These are phyloP conservation scores for Penicillium salamii DNA, from an alignment of 495 filamentous ascomycete species.

Conservation along the genomic window DNA sequence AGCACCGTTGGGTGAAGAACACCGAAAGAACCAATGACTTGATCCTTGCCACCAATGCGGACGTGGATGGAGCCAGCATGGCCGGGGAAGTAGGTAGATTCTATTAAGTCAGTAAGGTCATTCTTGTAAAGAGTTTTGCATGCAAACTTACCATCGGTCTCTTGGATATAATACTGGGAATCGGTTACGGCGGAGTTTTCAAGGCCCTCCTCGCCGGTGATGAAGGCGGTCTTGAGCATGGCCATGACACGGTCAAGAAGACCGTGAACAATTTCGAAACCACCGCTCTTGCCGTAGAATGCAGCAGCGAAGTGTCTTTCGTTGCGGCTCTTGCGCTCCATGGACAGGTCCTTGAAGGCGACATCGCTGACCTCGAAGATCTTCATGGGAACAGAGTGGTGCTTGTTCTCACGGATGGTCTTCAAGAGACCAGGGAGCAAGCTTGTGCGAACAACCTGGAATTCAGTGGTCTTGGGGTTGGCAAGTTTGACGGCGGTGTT, in stretches of 20 bases:
- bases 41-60: conserved; percentile 64
- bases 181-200: conserved; percentile 52
- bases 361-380: conserved; percentile 93
- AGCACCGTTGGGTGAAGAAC: conserved; percentile 90
- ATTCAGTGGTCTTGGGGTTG: conserved; percentile 95
- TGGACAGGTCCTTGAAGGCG: conserved; percentile 73
- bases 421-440: conserved; percentile 90
- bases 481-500: conserved; percentile 80
- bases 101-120: conserved; percentile 30
- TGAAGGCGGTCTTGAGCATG: conserved; percentile 84
- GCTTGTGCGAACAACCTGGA: conserved; percentile 91
- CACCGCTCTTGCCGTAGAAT: conserved; percentile 89
- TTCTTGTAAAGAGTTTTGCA: not conserved
- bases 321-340: conserved; percentile 84
- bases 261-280: conserved; percentile 95
- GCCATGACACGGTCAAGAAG: conserved; percentile 86
- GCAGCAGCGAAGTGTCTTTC: conserved; percentile 95
- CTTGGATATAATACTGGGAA: conserved; percentile 86
- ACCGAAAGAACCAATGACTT: conserved; percentile 81
- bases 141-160: conserved; percentile 65
- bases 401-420: conserved; percentile 92
- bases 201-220: conserved; percentile 70
- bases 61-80: conserved; percentile 82
- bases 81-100: conserved; percentile 87
- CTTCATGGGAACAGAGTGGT: conserved; percentile 83